Conservation (phyloP, 2,329 filamentous ascomycete species). For the Epichloe sibirici region DNA sequence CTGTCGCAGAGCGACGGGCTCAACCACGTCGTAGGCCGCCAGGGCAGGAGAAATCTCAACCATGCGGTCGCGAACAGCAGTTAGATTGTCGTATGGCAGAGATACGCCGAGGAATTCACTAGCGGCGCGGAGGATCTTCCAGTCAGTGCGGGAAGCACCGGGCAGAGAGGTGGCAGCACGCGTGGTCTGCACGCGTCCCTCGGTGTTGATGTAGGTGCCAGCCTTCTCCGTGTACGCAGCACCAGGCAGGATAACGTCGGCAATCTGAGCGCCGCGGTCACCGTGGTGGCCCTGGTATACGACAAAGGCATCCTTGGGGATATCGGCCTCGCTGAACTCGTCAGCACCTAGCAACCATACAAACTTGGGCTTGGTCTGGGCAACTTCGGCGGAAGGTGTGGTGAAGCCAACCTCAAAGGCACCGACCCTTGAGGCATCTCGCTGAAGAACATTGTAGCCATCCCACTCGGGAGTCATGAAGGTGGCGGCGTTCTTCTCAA, state of each 20-base stretch:
- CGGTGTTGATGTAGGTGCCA: conserved; percentile 94
- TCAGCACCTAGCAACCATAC: conserved; percentile 95
- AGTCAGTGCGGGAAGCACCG: conserved; percentile 86
- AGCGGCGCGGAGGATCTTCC: conserved; percentile 93
- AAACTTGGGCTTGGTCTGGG: conserved; percentile 82
- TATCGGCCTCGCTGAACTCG: conserved; percentile 71
- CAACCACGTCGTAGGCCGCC: conserved; percentile 80
- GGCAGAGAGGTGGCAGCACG: conserved; percentile 80
- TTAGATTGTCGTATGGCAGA: conserved; percentile 87
- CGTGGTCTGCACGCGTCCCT: conserved; percentile 89
- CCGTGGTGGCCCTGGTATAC: conserved; percentile 98
- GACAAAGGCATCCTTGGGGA: conserved; percentile 92
- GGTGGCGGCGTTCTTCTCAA: conserved; percentile 83
- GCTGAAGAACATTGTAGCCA: conserved; percentile 92
- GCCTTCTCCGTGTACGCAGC: conserved; percentile 96
- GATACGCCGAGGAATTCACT: conserved; percentile 83
- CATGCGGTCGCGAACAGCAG: conserved; percentile 84
- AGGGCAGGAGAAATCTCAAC: conserved; percentile 86
- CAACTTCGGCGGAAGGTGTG: conserved; percentile 68
- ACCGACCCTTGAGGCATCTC: conserved; percentile 80
- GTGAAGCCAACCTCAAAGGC: conserved; percentile 95
- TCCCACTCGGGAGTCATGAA: conserved; percentile 90
- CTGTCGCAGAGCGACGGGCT: conserved; percentile 60
- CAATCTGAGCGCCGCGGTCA: conserved; percentile 82
- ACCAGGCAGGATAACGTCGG: conserved; percentile 85